Evolutionary conservation across 306 rosid species (phyloP), one percentile per base, ranked within the genome.

Genomic region (Gleditsia sinensis): DNA sequence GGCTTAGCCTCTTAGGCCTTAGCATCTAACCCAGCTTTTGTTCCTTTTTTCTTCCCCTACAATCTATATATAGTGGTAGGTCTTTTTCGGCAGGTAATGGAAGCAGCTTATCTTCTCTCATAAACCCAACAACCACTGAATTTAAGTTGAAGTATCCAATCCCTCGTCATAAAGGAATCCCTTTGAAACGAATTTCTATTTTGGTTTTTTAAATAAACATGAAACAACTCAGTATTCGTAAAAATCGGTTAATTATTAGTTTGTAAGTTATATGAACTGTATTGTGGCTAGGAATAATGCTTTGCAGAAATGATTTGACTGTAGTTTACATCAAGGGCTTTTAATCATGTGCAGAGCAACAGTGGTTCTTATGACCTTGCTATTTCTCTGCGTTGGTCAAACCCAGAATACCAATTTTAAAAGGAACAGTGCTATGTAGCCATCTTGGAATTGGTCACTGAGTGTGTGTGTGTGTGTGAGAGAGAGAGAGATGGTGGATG

Each of bases 301-400:
- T 86, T 55, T 84, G 60, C 59, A 57, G 69, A 45, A 74, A 81
- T 48, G 49, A 71, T 34, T 69, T 64, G 61, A 76, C 46, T 39
- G 56, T 49, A 65, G 69, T 73, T 72, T 36, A 51, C 67, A 68
- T 36, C 19, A 28, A 77, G 36, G 46, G 83, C 81, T 76, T 19
- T 7, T 51, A 42, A 68, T 85, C 90, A 91, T 82, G 92, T 88
- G 92, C 80, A 77, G 1, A 12, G 80, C 72, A 83, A 54, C 66
- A 57, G 77, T 65, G 64, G 60, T 74, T 67, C 16, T 10, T 3
- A 20, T 53, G 45, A 62, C 71, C n/a, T 30, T 39, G 33, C 30
- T 69, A 67, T 46, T 67, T 54, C 60, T 36, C 19, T 61, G 51
- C 4, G 49, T 67, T 59, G 81, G 86, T 86, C 81, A 76, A 72